phyloP scores from a whole-genome alignment of 345 rosid genomes.

The Leavenworthia alabamica region DNA sequence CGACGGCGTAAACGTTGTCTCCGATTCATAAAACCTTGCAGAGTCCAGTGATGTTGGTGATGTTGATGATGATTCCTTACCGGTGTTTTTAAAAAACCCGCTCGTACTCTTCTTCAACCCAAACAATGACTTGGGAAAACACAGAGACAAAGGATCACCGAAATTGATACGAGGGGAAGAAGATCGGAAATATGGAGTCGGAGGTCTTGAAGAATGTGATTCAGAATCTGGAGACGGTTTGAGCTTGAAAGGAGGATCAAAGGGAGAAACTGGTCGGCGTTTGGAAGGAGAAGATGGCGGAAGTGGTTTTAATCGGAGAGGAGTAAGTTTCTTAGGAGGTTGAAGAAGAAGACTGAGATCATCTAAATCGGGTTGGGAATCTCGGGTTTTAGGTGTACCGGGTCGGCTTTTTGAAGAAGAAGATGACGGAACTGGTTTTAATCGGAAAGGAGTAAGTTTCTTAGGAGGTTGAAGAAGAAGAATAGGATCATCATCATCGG shows the following conservation, averaged over 20 bases:
- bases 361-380: too few species aligned
- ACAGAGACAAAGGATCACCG: neutral
- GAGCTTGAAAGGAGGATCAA: slow-evolving; percentile 20
- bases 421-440: slow-evolving; percentile 23
- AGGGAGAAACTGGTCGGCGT: slow-evolving; percentile 13
- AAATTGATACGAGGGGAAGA: neutral
- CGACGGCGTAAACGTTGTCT: slow-evolving; percentile 4
- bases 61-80: neutral
- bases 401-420: neutral
- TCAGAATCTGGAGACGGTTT: neutral
- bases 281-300: neutral
- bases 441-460: slow-evolving; percentile 20
- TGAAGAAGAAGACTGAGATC: too few species aligned
- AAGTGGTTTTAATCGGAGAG: slow-evolving; percentile 26
- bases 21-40: slow-evolving; percentile 11
- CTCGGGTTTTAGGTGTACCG: too few species aligned
- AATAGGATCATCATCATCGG: slow-evolving; percentile 3
- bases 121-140: slow-evolving; percentile 13
- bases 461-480: slow-evolving; percentile 27
- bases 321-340: slow-evolving; percentile 26
- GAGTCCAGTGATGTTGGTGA: slow-evolving; percentile 7
- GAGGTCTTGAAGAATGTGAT: slow-evolving; percentile 3
- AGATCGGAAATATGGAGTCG: slow-evolving; percentile 4
- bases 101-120: slow-evolving; percentile 22
- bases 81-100: neutral